phyloP scores from a whole-genome alignment of 2,329 filamentous ascomycete species.

The Aplosporella prunicola region DNA sequence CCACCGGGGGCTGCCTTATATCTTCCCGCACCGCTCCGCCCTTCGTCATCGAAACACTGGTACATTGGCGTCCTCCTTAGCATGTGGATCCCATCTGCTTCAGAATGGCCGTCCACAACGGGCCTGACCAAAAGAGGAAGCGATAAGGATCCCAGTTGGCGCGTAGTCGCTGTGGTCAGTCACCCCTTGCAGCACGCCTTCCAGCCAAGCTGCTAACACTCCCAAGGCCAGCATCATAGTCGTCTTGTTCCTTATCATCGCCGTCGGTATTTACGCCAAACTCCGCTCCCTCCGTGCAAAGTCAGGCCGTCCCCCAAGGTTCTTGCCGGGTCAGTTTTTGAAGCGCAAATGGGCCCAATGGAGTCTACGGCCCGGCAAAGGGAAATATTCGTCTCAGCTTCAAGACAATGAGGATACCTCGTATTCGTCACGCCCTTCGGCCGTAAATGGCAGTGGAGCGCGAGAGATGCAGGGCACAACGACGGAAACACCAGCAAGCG shows the following conservation, averaged over 20 bases:
- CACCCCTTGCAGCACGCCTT: constrained; percentile 3
- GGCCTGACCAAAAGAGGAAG: too few relatives aligned
- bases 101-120: too few relatives aligned
- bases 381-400: constrained; percentile 21
- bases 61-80: too few relatives aligned
- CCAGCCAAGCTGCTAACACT: neutral
- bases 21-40: too few relatives aligned
- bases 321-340: constrained; percentile 12
- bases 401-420: constrained; percentile 16
- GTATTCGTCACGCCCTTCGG: constrained; percentile 7
- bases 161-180: constrained; percentile 8
- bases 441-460: constrained; percentile 13
- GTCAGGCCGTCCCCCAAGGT: constrained; percentile 3
- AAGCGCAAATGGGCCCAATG: constrained; percentile 25
- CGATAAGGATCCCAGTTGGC: constrained; percentile 6
- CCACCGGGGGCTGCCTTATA: too few relatives aligned
- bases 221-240: constrained; percentile 6
- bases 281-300: constrained; percentile 7
- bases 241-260: constrained; percentile 5
- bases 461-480: constrained; percentile 9
- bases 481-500: constrained; percentile 14
- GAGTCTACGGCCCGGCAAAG: constrained; percentile 19
- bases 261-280: constrained; percentile 5
- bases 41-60: too few relatives aligned
- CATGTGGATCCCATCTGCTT: too few relatives aligned